A percentile compares a stretch with the other conserved stretches of the same genome.
These are phyloP conservation scores for Andrographis paniculata DNA, from an alignment of 305 asterid genomes.

Conservation along the genomic window DNA sequence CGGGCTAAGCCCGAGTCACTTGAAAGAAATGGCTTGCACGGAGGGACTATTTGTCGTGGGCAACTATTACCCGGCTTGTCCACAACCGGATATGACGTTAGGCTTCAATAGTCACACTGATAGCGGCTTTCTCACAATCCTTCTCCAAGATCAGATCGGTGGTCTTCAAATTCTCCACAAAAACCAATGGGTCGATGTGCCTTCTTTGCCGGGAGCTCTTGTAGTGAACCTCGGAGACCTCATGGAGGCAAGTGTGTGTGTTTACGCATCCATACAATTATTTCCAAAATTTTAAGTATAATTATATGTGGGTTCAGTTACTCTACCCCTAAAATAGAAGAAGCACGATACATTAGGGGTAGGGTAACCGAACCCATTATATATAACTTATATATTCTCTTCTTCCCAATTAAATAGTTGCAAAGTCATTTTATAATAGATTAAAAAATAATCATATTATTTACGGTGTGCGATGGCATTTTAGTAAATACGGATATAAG, in stretches of 20 bases:
- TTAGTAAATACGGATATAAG: too few species aligned
- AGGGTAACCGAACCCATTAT: too few species aligned
- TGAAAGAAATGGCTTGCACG: constrained; percentile 44
- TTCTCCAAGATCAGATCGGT: constrained; percentile 47
- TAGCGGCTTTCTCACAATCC: constrained; percentile 42
- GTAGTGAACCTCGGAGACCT: constrained; percentile 37
- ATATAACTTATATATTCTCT: too few species aligned
- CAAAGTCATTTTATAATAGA: too few species aligned
- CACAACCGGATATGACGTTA: constrained; percentile 43
- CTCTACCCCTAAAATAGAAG: too few species aligned
- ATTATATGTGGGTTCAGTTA: too few species aligned
- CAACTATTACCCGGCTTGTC: constrained; percentile 62
- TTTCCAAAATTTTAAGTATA: too few species aligned
- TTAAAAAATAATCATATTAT: too few species aligned
- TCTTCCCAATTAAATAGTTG: too few species aligned
- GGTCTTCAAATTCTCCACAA: constrained; percentile 38
- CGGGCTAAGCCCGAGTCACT: constrained; percentile 33
- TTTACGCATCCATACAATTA: too few species aligned
- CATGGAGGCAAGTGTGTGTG: constrained; percentile 28
- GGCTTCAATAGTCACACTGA: constrained; percentile 41
- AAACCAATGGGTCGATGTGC: constrained; percentile 39
- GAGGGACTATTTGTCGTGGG: constrained; percentile 23
- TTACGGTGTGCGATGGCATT: too few species aligned
- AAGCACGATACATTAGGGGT: too few species aligned
- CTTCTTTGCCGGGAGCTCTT: constrained; percentile 33